phyloP scores from a whole-genome alignment of 2,329 filamentous ascomycete genomes.

The Zymoseptoria crescenta region DNA sequence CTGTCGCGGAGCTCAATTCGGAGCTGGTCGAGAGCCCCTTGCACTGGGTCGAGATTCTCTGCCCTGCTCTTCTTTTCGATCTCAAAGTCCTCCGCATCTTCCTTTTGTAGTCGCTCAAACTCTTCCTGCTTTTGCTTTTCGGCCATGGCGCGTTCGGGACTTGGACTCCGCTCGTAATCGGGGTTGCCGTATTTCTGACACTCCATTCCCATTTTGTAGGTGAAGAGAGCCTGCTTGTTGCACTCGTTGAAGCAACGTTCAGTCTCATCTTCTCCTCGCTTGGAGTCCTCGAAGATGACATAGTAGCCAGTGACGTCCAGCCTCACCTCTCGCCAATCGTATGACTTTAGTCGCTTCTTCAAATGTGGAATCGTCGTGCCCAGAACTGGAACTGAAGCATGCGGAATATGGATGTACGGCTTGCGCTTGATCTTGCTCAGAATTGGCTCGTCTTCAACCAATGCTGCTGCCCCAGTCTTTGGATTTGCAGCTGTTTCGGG shows the following conservation, averaged over 20 bases:
- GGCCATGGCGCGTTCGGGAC: conserved; percentile 42
- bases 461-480: conserved; percentile 38
- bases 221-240: conserved; percentile 80
- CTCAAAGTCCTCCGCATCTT: conserved; percentile 75
- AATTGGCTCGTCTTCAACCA: conserved; percentile 60
- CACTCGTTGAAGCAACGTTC: conserved; percentile 71
- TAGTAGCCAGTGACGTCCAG: conserved; percentile 85
- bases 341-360: conserved; percentile 79
- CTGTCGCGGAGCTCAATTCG: conserved; percentile 77
- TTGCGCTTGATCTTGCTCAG: conserved; percentile 63
- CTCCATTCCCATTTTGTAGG: conserved; percentile 87
- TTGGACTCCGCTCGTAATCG: conserved; percentile 50
- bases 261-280: conserved; percentile 68
- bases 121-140: conserved; percentile 55
- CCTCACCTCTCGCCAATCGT: conserved; percentile 71
- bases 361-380: conserved; percentile 79
- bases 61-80: conserved; percentile 85
- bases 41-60: conserved; percentile 81
- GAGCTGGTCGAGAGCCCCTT: conserved; percentile 71
- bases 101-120: conserved; percentile 56
- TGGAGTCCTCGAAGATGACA: conserved; percentile 76
- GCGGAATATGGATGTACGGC: conserved; percentile 87
- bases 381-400: conserved; percentile 78
- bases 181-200: conserved; percentile 62
- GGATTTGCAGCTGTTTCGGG: conserved; percentile 34